Conservation (phyloP, 1,284 basidiomycete genomes). For the Cutaneotrichosporon cavernicola region DNA sequence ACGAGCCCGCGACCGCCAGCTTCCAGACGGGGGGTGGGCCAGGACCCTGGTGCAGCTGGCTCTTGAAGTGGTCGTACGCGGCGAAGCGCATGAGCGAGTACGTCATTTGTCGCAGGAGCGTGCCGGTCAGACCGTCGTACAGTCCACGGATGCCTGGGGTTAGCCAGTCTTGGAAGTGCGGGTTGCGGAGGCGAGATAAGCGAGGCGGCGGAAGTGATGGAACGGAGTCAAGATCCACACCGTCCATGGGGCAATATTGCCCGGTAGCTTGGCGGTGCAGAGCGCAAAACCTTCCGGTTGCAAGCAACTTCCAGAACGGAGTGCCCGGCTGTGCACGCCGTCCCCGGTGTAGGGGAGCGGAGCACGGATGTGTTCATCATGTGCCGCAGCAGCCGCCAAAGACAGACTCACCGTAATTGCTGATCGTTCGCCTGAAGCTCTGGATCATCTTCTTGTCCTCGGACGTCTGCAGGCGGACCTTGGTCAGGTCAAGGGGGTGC, state of each 20-base stretch:
- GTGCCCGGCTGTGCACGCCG: not conserved
- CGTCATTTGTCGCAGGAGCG: conserved; percentile 87
- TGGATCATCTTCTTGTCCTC: conserved; percentile 82
- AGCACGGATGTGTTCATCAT: not conserved
- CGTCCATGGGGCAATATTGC: not conserved
- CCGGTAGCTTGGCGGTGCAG: not conserved
- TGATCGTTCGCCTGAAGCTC: conserved; percentile 69
- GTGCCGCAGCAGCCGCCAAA: not conserved
- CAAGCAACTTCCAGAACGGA: not conserved
- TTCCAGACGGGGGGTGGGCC: conserved; percentile 68
- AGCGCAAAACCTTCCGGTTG: not conserved
- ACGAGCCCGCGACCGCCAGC: conserved; percentile 67
- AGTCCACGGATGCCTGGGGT: conserved; percentile 66
- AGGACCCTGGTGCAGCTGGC: conserved; percentile 63
- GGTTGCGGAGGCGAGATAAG: not conserved
- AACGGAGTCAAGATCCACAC: not conserved
- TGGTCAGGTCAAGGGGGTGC: conserved; percentile 82
- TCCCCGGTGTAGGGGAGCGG: too few relatives aligned
- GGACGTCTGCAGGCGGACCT: conserved; percentile 80
- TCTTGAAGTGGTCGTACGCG: conserved; percentile 89
- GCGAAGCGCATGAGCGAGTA: conserved; percentile 91
- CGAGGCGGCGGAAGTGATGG: not conserved
- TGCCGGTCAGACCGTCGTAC: conserved; percentile 83
- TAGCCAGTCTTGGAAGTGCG: not conserved
- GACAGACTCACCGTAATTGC: conserved; percentile 36